Conservation (phyloP, 805 yeast species). For the Saccharomycodes ludwigii region DNA sequence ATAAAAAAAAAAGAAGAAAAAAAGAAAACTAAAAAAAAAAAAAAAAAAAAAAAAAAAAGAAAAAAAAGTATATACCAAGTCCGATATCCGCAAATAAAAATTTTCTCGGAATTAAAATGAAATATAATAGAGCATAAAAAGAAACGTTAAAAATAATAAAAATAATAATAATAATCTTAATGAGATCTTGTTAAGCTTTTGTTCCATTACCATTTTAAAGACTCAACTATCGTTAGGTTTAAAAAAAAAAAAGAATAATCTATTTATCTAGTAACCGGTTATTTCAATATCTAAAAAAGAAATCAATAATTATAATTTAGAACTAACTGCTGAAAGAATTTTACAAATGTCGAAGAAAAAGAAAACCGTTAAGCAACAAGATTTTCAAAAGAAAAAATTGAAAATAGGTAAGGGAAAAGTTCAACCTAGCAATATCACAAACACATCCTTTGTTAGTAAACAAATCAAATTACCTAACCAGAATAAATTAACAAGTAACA, state of each 20-base stretch:
- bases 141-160: no score
- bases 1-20: not conserved
- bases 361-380: slow-evolving; percentile 30
- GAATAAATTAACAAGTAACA: slow-evolving; percentile 11
- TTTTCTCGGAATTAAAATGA: no score
- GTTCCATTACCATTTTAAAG: not conserved
- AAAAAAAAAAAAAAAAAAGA: not conserved
- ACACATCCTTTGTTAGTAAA: slow-evolving; percentile 72
- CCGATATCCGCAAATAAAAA: no score
- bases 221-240: no score
- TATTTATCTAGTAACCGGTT: no score
- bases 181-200: no score
- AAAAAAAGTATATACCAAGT: no score
- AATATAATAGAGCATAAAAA: no score
- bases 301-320: no score
- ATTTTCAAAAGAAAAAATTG: slow-evolving; percentile 53
- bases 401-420: slow-evolving; percentile 78
- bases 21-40: slow-evolving; percentile 4
- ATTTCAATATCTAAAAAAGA: no score
- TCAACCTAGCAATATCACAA: slow-evolving; percentile 66
- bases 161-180: no score
- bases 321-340: not conserved
- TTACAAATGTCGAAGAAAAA: slow-evolving; percentile 24
- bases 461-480: slow-evolving; percentile 22
- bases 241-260: no score